phyloP scores from a whole-genome alignment of 805 yeast genomes.

The Starmera caribaea region DNA sequence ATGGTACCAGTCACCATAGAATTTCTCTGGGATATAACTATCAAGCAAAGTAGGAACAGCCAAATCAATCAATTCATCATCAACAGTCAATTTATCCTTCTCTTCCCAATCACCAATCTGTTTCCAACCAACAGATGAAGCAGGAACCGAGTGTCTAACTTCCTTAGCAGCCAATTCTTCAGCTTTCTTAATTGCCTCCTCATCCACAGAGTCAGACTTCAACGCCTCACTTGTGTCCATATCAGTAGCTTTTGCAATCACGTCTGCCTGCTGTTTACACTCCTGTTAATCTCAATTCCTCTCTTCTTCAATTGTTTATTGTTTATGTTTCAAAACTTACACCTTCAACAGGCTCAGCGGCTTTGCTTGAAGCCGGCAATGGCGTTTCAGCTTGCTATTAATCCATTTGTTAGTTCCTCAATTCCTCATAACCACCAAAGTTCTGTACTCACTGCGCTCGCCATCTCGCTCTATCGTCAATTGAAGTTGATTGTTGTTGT shows the following conservation, averaged over 20 bases:
- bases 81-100: conserved; percentile 48
- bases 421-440: no score
- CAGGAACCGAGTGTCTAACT: conserved; percentile 42
- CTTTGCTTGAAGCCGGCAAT: not conserved
- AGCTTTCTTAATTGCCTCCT: conserved; percentile 13
- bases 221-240: no score
- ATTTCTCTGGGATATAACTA: conserved; percentile 59
- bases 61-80: conserved; percentile 67
- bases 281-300: no score
- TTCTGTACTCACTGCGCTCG: no score
- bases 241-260: no score
- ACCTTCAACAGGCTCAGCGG: not conserved
- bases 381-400: not conserved
- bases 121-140: conserved; percentile 86
- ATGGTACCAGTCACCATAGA: conserved; percentile 96
- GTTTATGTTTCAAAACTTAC: not conserved
- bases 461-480: no score
- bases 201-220: conserved; percentile 4
- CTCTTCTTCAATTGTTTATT: no score
- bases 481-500: no score
- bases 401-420: not conserved
- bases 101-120: conserved; percentile 86
- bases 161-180: conserved; percentile 16
- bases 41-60: conserved; percentile 69
- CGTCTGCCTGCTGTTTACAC: no score